phyloP scores from a whole-genome alignment of 1,284 basidiomycete genomes.

The Trichosporon asahii region DNA sequence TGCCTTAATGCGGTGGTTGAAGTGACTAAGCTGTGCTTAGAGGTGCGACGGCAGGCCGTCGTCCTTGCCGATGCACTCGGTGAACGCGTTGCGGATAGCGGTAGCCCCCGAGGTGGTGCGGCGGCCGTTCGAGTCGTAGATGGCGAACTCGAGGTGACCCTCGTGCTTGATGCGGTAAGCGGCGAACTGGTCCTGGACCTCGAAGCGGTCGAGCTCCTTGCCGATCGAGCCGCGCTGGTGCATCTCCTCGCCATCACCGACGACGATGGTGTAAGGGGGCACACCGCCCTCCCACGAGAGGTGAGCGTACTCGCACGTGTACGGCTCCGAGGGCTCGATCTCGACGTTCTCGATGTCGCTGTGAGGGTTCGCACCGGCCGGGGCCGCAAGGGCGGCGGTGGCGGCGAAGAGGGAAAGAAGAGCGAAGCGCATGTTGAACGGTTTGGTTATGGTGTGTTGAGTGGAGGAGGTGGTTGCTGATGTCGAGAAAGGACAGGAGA shows the following conservation, averaged over 20 bases:
- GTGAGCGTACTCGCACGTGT: neutral
- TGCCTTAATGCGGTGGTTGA: neutral
- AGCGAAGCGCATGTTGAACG: neutral
- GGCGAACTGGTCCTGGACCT: neutral
- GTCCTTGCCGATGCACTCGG: neutral
- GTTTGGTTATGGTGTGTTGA: neutral
- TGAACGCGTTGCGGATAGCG: neutral
- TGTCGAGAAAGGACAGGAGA: neutral
- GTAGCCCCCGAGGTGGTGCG: neutral
- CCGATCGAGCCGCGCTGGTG: slow-evolving; percentile 1
- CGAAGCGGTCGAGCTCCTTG: slow-evolving; percentile 1
- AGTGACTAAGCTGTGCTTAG: neutral
- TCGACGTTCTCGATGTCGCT: slow-evolving; percentile 13
- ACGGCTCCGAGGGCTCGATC: neutral
- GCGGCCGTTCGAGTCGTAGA: neutral
- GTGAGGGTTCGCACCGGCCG: slow-evolving; percentile 25
- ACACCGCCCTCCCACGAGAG: neutral
- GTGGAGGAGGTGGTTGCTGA: neutral
- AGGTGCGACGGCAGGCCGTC: neutral
- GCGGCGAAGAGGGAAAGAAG: neutral
- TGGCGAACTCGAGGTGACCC: neutral
- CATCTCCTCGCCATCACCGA: neutral
- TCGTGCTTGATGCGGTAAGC: neutral
- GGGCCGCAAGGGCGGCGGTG: neutral
- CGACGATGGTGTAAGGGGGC: neutral